Percentiles rank a stretch among this genome's conserved stretches.
Evolutionary conservation across 1,284 basidiomycete species (phyloP).

Genomic region (Boletus sp.): DNA sequence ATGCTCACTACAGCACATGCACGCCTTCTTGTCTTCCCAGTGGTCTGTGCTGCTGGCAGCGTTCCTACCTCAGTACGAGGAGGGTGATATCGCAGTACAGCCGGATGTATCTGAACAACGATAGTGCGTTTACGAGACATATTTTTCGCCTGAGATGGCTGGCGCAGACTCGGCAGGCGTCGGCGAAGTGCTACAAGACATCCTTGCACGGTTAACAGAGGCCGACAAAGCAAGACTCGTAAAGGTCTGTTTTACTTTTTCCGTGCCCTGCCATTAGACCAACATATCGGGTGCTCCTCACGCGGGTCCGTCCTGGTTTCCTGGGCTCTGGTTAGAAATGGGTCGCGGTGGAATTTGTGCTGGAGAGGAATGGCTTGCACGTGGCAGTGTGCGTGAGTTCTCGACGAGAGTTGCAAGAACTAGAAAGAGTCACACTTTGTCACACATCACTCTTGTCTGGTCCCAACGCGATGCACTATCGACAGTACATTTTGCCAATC

Average conservation of each 20-base stretch:
- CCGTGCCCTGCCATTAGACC: neutral
- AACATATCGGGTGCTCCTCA: slow-evolving; percentile 68
- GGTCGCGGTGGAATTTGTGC: too few species aligned
- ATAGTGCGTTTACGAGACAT: slow-evolving; percentile 90
- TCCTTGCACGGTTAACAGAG: slow-evolving; percentile 81
- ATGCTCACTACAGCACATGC: slow-evolving; percentile 84
- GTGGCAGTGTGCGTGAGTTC: too few species aligned
- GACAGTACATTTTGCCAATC: too few species aligned
- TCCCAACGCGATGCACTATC: too few species aligned
- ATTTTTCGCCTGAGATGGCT: slow-evolving; percentile 90
- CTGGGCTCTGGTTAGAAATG: too few species aligned
- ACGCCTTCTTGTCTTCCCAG: slow-evolving; percentile 75
- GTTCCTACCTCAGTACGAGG: slow-evolving; percentile 51
- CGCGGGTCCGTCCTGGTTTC: slow-evolving; percentile 83
- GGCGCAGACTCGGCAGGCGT: slow-evolving; percentile 95
- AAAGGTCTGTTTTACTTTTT: slow-evolving; percentile 43
- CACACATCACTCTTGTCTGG: too few species aligned
- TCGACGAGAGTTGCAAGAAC: too few species aligned
- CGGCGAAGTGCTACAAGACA: slow-evolving; percentile 85
- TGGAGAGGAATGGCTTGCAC: too few species aligned
- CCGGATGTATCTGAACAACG: slow-evolving; percentile 90
- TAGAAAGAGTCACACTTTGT: too few species aligned
- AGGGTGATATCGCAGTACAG: slow-evolving; percentile 72
- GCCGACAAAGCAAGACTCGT: slow-evolving; percentile 66
- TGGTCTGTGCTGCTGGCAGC: slow-evolving; percentile 86